These are phyloP conservation scores for Talaromyces sp. DNA, from an alignment of 2,329 filamentous ascomycete genomes.

Conservation along the genomic window DNA sequence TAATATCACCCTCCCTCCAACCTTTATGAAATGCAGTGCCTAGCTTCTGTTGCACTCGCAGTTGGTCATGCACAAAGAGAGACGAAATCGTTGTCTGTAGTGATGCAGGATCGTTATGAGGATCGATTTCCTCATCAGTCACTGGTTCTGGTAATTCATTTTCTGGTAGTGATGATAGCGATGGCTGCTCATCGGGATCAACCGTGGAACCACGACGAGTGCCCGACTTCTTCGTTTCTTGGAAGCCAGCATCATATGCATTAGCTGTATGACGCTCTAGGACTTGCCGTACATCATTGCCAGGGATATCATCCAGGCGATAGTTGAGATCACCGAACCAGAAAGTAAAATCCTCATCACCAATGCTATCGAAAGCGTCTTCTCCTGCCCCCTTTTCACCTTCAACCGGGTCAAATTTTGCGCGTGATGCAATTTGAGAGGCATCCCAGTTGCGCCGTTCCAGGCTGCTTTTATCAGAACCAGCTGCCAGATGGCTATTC, in stretches of 20 bases:
- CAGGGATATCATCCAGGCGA: conserved; percentile 81
- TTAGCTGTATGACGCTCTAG: conserved; percentile 80
- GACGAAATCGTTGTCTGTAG: conserved; percentile 87
- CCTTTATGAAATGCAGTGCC: conserved; percentile 87
- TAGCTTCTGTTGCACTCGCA: conserved; percentile 71
- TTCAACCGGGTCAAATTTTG: conserved; percentile 76
- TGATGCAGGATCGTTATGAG: conserved; percentile 77
- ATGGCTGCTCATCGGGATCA: conserved; percentile 6
- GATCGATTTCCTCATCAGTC: conserved; percentile 68
- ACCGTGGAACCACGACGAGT: conserved; percentile 1
- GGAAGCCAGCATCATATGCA: conserved; percentile 66
- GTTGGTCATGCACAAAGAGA: conserved; percentile 85
- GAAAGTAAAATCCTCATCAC: conserved; percentile 90
- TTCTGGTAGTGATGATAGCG: background rate
- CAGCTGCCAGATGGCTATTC: conserved; percentile 89
- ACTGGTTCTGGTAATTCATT: conserved; percentile 14
- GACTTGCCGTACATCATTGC: conserved; percentile 83
- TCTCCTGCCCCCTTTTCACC: conserved; percentile 65
- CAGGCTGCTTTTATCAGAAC: conserved; percentile 73
- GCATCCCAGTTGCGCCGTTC: conserved; percentile 91
- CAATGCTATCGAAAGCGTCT: conserved; percentile 63
- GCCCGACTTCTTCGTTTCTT: conserved; percentile 24
- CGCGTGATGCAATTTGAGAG: conserved; percentile 72
- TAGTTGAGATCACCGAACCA: conserved; percentile 98
- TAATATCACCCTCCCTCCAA: conserved; percentile 86